Percentiles rank a stretch among this genome's conserved stretches.
Evolutionary conservation across 306 rosid species (phyloP).

Genomic region (Medicago ruthenica): DNA sequence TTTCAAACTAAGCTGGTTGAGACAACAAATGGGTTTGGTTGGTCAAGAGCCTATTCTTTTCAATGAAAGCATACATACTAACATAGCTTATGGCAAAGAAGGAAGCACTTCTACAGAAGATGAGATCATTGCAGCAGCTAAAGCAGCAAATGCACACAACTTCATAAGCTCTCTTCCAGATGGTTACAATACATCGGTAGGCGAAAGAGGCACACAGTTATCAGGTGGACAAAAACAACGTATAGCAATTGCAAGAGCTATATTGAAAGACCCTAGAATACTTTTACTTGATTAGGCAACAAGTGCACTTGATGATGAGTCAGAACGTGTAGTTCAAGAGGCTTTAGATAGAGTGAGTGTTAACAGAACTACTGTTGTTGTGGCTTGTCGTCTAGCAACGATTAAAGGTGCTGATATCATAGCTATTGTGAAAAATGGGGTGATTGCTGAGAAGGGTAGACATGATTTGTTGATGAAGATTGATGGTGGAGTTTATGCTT

Average conservation of each 20-base stretch:
- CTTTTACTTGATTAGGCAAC: slow-evolving; percentile 89
- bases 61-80: slow-evolving; percentile 68
- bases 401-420: slow-evolving; percentile 76
- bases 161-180: slow-evolving; percentile 71
- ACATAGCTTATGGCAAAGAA: slow-evolving; percentile 78
- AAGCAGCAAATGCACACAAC: slow-evolving; percentile 71
- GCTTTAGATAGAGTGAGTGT: slow-evolving; percentile 83
- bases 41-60: slow-evolving; percentile 89
- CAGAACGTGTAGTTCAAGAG: slow-evolving; percentile 77
- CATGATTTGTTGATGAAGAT: slow-evolving; percentile 75
- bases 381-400: slow-evolving; percentile 79
- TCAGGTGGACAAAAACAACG: slow-evolving; percentile 95
- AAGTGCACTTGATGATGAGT: slow-evolving; percentile 85
- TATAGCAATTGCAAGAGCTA: slow-evolving; percentile 86
- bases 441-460: slow-evolving; percentile 72
- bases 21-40: slow-evolving; percentile 85
- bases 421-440: slow-evolving; percentile 75
- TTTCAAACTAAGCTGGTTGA: slow-evolving; percentile 71
- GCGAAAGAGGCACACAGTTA: slow-evolving; percentile 81
- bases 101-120: slow-evolving; percentile 58
- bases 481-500: slow-evolving; percentile 67
- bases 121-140: slow-evolving; percentile 72
- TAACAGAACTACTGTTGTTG: slow-evolving; percentile 77
- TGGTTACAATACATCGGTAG: slow-evolving; percentile 74
- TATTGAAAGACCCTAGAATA: slow-evolving; percentile 74